phyloP scores from a whole-genome alignment of 805 yeast species.

The Ogataea minuta region DNA sequence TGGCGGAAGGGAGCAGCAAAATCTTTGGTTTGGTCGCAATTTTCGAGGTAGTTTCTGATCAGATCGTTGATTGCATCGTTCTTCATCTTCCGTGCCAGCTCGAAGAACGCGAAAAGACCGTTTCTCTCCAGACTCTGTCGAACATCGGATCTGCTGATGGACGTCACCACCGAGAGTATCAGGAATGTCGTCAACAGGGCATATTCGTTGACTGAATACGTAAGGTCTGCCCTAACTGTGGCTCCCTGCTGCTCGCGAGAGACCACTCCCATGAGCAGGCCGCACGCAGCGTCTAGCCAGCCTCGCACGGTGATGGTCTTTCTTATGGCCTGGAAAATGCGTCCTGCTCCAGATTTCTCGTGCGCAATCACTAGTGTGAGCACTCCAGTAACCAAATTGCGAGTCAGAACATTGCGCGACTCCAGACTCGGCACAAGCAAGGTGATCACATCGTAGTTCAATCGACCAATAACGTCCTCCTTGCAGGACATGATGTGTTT shows the following conservation, averaged over 20 bases:
- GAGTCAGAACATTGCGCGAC: conserved; percentile 71
- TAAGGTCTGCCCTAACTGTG: neutral
- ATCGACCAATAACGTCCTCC: conserved; percentile 56
- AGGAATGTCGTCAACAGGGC: conserved; percentile 68
- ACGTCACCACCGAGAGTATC: conserved; percentile 60
- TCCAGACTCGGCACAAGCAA: conserved; percentile 70
- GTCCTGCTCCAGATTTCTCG: conserved; percentile 14
- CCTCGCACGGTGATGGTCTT: neutral
- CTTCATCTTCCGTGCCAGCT: conserved; percentile 49
- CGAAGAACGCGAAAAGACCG: conserved; percentile 53
- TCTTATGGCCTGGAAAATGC: neutral
- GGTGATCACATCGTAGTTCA: conserved; percentile 46
- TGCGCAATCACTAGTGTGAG: conserved; percentile 46
- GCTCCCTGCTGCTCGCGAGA: too few relatives aligned
- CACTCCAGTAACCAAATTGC: conserved; percentile 79
- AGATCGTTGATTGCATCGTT: conserved; percentile 63
- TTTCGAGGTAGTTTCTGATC: conserved; percentile 57
- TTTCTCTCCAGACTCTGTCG: conserved; percentile 59
- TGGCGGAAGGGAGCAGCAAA: neutral
- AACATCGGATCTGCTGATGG: conserved; percentile 50
- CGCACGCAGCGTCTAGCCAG: conserved; percentile 23
- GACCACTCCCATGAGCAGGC: conserved; percentile 11
- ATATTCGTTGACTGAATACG: conserved; percentile 49
- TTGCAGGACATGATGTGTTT: conserved; percentile 67
- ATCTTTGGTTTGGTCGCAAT: conserved; percentile 36